Base-by-base conservation (phyloP, 768 basidiomycete species). In the Mrakia blollopis region DNA sequence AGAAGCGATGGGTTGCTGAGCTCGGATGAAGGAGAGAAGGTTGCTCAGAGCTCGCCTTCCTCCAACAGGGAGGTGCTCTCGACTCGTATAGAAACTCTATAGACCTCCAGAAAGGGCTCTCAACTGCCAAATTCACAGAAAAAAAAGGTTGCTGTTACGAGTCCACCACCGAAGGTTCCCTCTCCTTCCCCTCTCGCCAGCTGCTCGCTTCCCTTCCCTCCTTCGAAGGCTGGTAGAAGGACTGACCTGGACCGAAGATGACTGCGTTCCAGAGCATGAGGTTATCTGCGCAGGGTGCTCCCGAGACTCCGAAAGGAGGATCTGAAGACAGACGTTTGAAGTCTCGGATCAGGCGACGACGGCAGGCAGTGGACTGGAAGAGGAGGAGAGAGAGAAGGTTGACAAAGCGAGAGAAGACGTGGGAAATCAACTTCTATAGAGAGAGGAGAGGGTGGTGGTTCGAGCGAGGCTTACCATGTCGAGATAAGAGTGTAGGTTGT, bases 191-290 rank as follows among this genome's bases (percentile, higher is more conserved):
- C 65, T 39, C 37, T 35, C 10, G 18, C 65, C 14, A 35, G 8
- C 65, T 25, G 4, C 47, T 50, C 47, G 16, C 47, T 50, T 50
- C 35, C 65, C 63, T 68, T 39, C 65, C 39, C 16, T 68, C 37
- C 65, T 30, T 44, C 18, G 10, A 35, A 18, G 21, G 18, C 14
- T 4, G 16, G 23, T 39, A 25, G 9, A 6, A 25, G 50, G 25
- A 85, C 91, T 81, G 77, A 94, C 96, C 91, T 84, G 97, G 97
- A 3, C 97, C 97, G 82, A 99, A 98, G 79, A 99, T 99, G 76
- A 99, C 97, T 1, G 97, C 97, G 81, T 99, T 99, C 97, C 97
- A 99, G 23, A 98, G 87, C 94, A 98, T 97, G 84, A 99, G 97
- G 83, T 98, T 98, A 83, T 98, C 97, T 3, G 93, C 91, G 82